A percentile compares a stretch with the other conserved stretches of the same genome.
Evolutionary conservation across 2,329 filamentous ascomycete species (phyloP).

Genomic region (Bipolaris cookei): DNA sequence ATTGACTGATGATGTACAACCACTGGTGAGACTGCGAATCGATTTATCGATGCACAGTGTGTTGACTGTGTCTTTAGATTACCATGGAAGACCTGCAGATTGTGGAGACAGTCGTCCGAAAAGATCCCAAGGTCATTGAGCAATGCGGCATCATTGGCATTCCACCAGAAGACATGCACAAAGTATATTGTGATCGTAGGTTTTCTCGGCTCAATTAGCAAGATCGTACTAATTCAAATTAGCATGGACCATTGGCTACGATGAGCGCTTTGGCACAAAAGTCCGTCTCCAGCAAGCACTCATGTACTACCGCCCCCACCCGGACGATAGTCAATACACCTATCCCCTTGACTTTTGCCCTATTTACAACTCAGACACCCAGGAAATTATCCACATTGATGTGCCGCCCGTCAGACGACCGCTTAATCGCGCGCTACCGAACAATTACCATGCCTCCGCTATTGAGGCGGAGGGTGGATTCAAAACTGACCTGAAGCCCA

Average conservation of each 20-base stretch:
- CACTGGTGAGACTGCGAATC: conserved; percentile 63
- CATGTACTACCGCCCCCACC: conserved; percentile 90
- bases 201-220: conserved; percentile 21
- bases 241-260: conserved; percentile 94
- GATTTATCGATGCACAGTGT: not conserved
- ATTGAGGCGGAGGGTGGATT: conserved; percentile 78
- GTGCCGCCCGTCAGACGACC: conserved; percentile 78
- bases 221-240: conserved; percentile 20
- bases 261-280: conserved; percentile 81
- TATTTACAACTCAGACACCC: conserved; percentile 82
- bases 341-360: conserved; percentile 94
- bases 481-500: conserved; percentile 79
- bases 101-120: conserved; percentile 77
- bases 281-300: conserved; percentile 87
- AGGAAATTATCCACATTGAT: conserved; percentile 82
- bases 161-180: conserved; percentile 83
- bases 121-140: conserved; percentile 85
- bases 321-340: conserved; percentile 88
- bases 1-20: conserved; percentile 76
- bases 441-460: conserved; percentile 79
- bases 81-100: conserved; percentile 87
- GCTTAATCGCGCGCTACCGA: conserved; percentile 71
- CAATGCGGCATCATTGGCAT: conserved; percentile 86
- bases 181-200: conserved; percentile 88
- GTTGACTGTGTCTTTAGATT: conserved; percentile 60